phyloP scores from a whole-genome alignment of 1,139 yeast genomes.

The Lodderomyces beijingensis region DNA sequence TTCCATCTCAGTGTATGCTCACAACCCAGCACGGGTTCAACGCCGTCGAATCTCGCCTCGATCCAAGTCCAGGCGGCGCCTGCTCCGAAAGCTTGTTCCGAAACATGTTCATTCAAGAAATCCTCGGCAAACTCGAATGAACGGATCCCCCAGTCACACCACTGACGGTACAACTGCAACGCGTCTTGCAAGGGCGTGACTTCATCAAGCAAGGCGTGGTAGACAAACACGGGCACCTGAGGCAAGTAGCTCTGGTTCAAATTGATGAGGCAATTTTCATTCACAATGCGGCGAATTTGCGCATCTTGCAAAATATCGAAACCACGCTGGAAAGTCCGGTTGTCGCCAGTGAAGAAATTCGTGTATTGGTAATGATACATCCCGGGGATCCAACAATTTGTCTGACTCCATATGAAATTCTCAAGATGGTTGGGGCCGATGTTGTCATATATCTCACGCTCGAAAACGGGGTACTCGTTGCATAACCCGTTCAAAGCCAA shows the following conservation, averaged over 20 bases:
- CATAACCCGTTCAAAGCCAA: constrained; percentile 23
- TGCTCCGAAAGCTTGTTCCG: constrained; percentile 23
- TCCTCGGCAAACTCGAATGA: constrained; percentile 28
- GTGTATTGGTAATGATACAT: constrained; percentile 3
- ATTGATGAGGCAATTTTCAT: constrained; percentile 19
- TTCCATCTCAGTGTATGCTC: constrained; percentile 6
- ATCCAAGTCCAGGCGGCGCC: constrained; percentile 32
- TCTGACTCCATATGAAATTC: constrained; percentile 3
- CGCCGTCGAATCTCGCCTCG: constrained; percentile 9
- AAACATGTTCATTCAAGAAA: constrained; percentile 23
- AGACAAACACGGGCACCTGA: constrained; percentile 30
- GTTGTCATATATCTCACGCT: constrained; percentile 2
- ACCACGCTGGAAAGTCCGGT: constrained; percentile 14
- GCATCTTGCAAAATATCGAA: constrained; percentile 15
- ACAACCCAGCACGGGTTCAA: constrained; percentile 10
- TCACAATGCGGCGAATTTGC: constrained; percentile 13
- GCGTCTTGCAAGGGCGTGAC: constrained; percentile 26
- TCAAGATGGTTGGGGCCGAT: constrained; percentile 1
- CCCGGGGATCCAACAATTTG: constrained; percentile 6
- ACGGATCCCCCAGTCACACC: constrained; percentile 29
- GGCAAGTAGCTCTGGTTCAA: constrained; percentile 17
- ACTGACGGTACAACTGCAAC: constrained; percentile 21
- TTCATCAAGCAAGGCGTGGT: constrained; percentile 28
- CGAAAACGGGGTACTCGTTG: constrained; percentile 22
- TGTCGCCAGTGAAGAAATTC: constrained; percentile 5